Evolutionary conservation across 768 basidiomycete species (phyloP).

Genomic region (Suillus weaverae): DNA sequence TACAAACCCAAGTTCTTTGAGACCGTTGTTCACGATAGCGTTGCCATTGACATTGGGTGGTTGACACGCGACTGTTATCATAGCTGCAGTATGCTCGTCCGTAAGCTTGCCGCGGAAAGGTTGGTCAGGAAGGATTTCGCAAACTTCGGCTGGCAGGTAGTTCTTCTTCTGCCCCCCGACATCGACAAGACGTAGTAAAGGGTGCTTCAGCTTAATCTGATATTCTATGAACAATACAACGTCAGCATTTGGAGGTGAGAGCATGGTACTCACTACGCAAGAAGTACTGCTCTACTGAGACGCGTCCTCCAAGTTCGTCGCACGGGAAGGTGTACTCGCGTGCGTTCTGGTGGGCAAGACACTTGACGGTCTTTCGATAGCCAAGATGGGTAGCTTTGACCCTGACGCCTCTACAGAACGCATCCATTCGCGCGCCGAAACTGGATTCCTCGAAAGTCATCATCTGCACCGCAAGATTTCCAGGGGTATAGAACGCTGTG

Average conservation of each 20-base stretch:
- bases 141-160: slow-evolving; percentile 48
- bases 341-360: slow-evolving; percentile 42
- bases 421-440: slow-evolving; percentile 59
- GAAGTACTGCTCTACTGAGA: slow-evolving; percentile 52
- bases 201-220: slow-evolving; percentile 36
- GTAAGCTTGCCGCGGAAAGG: slow-evolving; percentile 51
- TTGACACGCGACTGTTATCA: slow-evolving; percentile 52
- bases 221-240: slow-evolving; percentile 37
- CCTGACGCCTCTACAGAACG: slow-evolving; percentile 66
- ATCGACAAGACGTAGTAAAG: slow-evolving; percentile 46
- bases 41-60: slow-evolving; percentile 49
- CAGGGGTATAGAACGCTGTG: slow-evolving; percentile 44
- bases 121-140: slow-evolving; percentile 45
- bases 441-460: slow-evolving; percentile 44
- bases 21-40: slow-evolving; percentile 44
- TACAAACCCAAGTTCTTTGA: slow-evolving; percentile 43
- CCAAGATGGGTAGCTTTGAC: slow-evolving; percentile 68
- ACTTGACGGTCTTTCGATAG: slow-evolving; percentile 73
- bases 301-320: slow-evolving; percentile 36
- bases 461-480: slow-evolving; percentile 46
- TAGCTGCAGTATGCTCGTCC: slow-evolving; percentile 50
- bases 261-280: slow-evolving; percentile 37
- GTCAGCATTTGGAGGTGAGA: background rate
- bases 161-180: slow-evolving; percentile 46
- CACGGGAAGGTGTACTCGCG: slow-evolving; percentile 41